Evolutionary conservation across 129 eudicot species (phyloP).

Genomic region (Artemisia argyi): DNA sequence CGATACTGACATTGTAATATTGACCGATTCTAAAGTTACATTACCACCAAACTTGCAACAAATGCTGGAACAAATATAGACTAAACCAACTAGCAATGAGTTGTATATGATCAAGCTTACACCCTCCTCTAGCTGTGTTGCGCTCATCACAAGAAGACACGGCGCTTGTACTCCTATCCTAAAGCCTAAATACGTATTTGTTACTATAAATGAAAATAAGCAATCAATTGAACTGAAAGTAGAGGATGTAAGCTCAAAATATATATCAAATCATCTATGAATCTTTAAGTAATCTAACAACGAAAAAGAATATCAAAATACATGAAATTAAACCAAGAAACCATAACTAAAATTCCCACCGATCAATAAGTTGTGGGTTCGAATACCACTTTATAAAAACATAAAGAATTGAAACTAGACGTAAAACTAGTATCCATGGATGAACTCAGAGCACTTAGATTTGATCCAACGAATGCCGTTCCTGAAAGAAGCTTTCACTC

Average conservation of each 20-base stretch:
- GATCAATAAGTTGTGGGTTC: neutral
- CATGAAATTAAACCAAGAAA: too few species aligned
- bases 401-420: neutral
- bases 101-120: too few species aligned
- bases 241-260: neutral
- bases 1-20: too few species aligned
- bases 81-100: too few species aligned
- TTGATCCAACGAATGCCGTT: conserved; percentile 81
- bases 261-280: neutral
- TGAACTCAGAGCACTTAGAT: conserved; percentile 64
- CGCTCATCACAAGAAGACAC: too few species aligned
- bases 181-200: neutral
- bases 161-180: too few species aligned
- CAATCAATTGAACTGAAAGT: conserved; percentile 3
- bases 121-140: too few species aligned
- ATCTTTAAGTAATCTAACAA: too few species aligned
- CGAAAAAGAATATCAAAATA: too few species aligned
- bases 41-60: too few species aligned
- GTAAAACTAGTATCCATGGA: conserved; percentile 48
- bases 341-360: neutral
- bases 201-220: neutral
- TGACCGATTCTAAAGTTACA: too few species aligned
- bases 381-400: neutral
- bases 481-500: conserved; percentile 67
- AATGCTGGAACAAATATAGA: too few species aligned